Evolutionary conservation across 2,329 filamentous ascomycete genomes (phyloP), one percentile per base, ranked within the genome.

Genomic region (Hymenoscyphus fraxineus): DNA sequence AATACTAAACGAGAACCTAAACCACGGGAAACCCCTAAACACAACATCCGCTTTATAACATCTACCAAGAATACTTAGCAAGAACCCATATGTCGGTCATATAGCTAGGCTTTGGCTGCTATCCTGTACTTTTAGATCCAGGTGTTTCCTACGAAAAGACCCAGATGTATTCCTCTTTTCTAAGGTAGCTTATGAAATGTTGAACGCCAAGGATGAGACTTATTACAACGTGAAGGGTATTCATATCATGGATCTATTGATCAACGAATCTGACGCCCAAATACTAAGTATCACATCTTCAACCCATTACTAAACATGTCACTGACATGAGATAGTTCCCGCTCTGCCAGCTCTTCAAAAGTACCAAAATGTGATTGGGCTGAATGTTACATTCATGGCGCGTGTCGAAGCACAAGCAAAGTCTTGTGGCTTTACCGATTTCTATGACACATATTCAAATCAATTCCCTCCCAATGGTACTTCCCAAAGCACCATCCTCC

Each of bases 161-260:
- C 27, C 27, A 27, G 27, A 27, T 3, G 27, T 27, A 27, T 27
- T 27, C 27, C 27, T 27, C 27, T 27, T 27, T 3, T 3, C 27
- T 27, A 27, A 27, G 27, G 1, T 27, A 27, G 78, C 88, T 63
- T 80, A 83, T 64, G 77, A 78, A 57, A 84, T 82, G 67, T 76
- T 83, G 64, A 76, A 75, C 38, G 65, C 61, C 15, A 70, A 87
- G 19, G 80, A 89, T 71, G 82, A 76, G 1, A 78, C 76, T 19
- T 83, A 86, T 74, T 89, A 84, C 73, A 82, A 88, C 69, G 76
- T 88, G 15, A 79, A 84, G 67, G 82, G 81, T 0, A 82, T 85
- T 63, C 75, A 89, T 77, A 83, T 89, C 66, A 87, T 87, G 71
- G 85, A 88, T 69, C 86, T 86, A 0, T 80, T 78, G 1, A 79